These are phyloP conservation scores for Penicillium alfredii DNA, from an alignment of 495 filamentous ascomycete genomes.

Conservation along the genomic window DNA sequence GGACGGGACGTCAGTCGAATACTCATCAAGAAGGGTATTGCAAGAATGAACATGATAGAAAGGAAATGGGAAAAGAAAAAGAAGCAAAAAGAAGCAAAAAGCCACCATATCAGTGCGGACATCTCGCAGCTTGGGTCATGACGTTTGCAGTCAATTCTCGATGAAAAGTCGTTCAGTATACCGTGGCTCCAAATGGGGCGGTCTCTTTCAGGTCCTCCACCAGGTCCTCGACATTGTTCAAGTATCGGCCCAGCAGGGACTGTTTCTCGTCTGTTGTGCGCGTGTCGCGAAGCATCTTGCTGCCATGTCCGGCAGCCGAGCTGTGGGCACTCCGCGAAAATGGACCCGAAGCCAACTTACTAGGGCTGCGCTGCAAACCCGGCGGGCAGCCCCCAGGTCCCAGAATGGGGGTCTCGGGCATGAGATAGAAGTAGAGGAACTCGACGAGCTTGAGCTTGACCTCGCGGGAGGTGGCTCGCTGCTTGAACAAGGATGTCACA, in stretches of 20 bases:
- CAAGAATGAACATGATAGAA: conserved; percentile 6
- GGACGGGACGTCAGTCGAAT: conserved; percentile 2
- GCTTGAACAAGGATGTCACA: conserved; percentile 89
- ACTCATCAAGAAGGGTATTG: conserved; percentile 17
- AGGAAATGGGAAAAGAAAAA: conserved; percentile 9
- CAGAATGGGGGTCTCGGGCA: conserved; percentile 72
- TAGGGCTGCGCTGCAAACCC: conserved; percentile 63
- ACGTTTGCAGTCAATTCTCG: conserved; percentile 10
- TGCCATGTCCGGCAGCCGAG: conserved; percentile 28
- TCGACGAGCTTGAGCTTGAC: conserved; percentile 92
- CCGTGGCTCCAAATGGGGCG: conserved; percentile 45
- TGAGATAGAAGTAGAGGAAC: conserved; percentile 96
- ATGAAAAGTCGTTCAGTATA: conserved; percentile 28
- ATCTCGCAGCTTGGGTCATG: conserved; percentile 15
- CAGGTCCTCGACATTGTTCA: conserved; percentile 86
- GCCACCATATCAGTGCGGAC: conserved; percentile 15
- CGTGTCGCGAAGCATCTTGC: conserved; percentile 44
- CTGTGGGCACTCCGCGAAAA: conserved; percentile 34
- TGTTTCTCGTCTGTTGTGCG: conserved; percentile 85
- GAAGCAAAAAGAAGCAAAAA: conserved; percentile 15
- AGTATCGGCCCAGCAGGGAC: conserved; percentile 66
- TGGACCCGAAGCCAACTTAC: conserved; percentile 51
- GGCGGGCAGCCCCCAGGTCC: conserved; percentile 24
- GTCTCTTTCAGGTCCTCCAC: conserved; percentile 85
- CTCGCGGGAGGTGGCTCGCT: conserved; percentile 69